These are phyloP conservation scores for Tylopilus subfusipes DNA, from an alignment of 768 basidiomycete genomes.

Conservation along the genomic window DNA sequence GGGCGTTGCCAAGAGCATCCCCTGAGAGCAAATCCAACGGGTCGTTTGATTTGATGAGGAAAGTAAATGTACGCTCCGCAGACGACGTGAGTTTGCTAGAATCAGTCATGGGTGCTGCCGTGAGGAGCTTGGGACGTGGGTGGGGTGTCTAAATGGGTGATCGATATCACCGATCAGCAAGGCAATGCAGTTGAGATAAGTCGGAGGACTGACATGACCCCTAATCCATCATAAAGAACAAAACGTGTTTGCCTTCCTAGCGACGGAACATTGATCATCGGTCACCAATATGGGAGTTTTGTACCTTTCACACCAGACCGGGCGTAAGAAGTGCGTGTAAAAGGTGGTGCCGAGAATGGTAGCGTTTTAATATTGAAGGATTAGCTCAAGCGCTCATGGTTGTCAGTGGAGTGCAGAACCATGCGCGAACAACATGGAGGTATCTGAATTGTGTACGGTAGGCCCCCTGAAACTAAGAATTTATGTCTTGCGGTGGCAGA, in stretches of 20 bases:
- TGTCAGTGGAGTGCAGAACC: background rate
- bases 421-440: background rate
- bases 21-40: constrained; percentile 9
- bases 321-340: background rate
- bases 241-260: constrained; percentile 9
- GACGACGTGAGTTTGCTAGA: background rate
- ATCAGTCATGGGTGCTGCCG: constrained; percentile 6
- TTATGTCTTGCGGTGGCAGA: constrained; percentile 11
- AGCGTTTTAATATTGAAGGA: background rate
- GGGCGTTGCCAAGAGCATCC: constrained; percentile 10
- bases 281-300: background rate
- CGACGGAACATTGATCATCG: background rate
- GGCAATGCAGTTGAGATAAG: background rate
- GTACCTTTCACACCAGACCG: background rate
- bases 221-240: background rate
- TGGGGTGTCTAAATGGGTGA: background rate
- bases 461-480: background rate
- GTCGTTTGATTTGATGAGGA: constrained; percentile 18
- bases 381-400: background rate
- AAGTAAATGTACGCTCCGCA: constrained; percentile 6
- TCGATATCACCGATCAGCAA: background rate
- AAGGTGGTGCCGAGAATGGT: background rate
- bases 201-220: background rate
- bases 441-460: background rate
- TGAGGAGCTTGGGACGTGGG: background rate